phyloP scores from a whole-genome alignment of 768 basidiomycete genomes.

The Pluteus cervinus region DNA sequence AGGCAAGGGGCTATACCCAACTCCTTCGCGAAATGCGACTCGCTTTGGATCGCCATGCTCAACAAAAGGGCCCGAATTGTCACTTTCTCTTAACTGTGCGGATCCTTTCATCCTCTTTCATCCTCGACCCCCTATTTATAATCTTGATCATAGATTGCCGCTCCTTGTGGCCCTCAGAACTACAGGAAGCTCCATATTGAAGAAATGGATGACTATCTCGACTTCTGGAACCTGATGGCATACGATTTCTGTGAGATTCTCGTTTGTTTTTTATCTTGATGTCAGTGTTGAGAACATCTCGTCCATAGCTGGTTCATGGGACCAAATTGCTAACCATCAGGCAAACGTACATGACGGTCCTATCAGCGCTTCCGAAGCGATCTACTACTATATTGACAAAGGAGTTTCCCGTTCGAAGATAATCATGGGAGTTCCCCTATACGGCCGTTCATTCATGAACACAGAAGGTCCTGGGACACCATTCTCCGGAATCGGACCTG shows the following conservation, averaged over 20 bases:
- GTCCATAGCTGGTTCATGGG: constrained; percentile 71
- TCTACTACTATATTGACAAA: constrained; percentile 61
- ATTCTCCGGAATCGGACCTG: constrained; percentile 79
- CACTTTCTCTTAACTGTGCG: constrained; percentile 72
- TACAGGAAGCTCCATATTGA: constrained; percentile 71
- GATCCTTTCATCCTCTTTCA: constrained; percentile 3
- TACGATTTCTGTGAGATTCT: constrained; percentile 67
- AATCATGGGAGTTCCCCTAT: constrained; percentile 87
- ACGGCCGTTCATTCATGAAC: constrained; percentile 86
- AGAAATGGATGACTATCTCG: constrained; percentile 85
- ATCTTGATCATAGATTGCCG: constrained; percentile 58
- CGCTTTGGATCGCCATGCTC: constrained; percentile 71
- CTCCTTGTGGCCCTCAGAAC: constrained; percentile 87
- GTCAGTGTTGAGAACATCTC: constrained; percentile 3
- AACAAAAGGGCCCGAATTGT: constrained; percentile 46
- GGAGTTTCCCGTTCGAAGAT: constrained; percentile 79
- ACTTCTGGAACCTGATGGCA: constrained; percentile 98
- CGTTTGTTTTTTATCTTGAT: background rate
- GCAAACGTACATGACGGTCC: constrained; percentile 74
- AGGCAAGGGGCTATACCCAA: constrained; percentile 82
- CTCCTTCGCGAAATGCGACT: constrained; percentile 70
- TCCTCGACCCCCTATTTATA: constrained; percentile 1
- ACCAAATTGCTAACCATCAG: constrained; percentile 68
- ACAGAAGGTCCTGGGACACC: constrained; percentile 77
- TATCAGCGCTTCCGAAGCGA: constrained; percentile 55